Percentiles rank a stretch among this genome's conserved stretches.
These are phyloP conservation scores for Cordyceps javanica DNA, from an alignment of 2,329 filamentous ascomycete species.

Conservation along the genomic window DNA sequence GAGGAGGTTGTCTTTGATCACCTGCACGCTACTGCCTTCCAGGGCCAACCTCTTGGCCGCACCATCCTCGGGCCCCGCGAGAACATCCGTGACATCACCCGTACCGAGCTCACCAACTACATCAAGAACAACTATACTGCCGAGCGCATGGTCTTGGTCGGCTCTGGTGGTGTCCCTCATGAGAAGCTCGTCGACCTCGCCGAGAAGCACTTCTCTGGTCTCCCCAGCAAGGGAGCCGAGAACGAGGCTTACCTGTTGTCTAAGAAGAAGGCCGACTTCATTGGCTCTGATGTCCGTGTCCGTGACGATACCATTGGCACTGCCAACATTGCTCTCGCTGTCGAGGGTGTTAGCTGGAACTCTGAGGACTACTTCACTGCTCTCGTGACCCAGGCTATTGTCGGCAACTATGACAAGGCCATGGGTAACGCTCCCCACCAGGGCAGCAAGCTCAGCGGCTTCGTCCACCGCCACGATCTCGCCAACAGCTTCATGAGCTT, in stretches of 20 bases:
- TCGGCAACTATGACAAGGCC: constrained; percentile 99
- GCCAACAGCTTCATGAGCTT: constrained; percentile 99
- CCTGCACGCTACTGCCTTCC: constrained; percentile 95
- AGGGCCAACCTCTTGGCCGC: constrained; percentile 90
- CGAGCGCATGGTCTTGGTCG: constrained; percentile 98
- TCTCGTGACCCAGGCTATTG: constrained; percentile 94
- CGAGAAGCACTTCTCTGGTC: constrained; percentile 84
- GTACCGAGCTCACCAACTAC: constrained; percentile 86
- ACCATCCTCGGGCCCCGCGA: constrained; percentile 96
- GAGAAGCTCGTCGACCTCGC: constrained; percentile 90
- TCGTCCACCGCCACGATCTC: constrained; percentile 88
- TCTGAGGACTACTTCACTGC: constrained; percentile 99
- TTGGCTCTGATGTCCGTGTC: constrained; percentile 92
- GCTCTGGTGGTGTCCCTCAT: constrained; percentile 89
- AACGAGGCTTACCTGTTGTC: constrained; percentile 69
- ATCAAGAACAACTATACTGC: constrained; percentile 99
- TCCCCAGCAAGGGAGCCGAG: constrained; percentile 70
- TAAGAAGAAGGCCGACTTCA: constrained; percentile 88
- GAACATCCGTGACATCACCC: constrained; percentile 95
- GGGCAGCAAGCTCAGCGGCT: constrained; percentile 94
- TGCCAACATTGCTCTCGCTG: constrained; percentile 95
- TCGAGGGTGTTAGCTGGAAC: constrained; percentile 99
- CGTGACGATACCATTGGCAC: constrained; percentile 94
- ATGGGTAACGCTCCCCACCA: constrained; percentile 97
- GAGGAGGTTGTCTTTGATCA: constrained; percentile 99